Evolutionary conservation across 2,329 filamentous ascomycete species (phyloP), one percentile per base, ranked within the genome.

Genomic region (Colletotrichum sojae): DNA sequence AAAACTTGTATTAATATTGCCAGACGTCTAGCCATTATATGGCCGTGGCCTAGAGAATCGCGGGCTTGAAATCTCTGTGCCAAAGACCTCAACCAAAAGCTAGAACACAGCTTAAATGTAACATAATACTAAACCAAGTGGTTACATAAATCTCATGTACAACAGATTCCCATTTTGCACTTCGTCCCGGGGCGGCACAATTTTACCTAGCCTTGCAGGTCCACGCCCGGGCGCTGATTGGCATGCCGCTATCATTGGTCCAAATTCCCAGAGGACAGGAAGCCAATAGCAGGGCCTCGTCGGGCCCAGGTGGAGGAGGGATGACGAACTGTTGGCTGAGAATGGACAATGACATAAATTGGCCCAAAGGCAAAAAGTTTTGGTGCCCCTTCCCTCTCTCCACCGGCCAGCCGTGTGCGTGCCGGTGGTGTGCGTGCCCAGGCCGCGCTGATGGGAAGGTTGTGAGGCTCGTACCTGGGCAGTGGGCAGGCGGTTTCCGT

Each of bases 321-420:
- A 71, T 70, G 70, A 71, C 70, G 70, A 70, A 67, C 59, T 67
- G 70, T 71, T 70, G 70, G 70, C 61, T 60, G 56, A 58, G 53
- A 62, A 60, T 60, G 61, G 56, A 43, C 40, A 56, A 67, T 69
- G 65, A 69, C 69, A 71, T 69, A 54, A 65, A 54, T 46, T 58
- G 56, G 27, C 55, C 54, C 55, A 70, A 60, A 55, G 52, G 49
- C 31, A 36, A 36, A 56, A 69, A 69, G 61, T 62, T 66, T 60
- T 56, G 55, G 46, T 46, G 39, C 60, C 51, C 36, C 31, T 31
- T 25, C 20, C 59, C 31, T 45, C 40, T 31, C 59, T 48, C 49
- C 40, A 48, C 60, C 31, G 25, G 6, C 31, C 31, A 3, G 31
- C 43, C 40, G 39, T 55, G 27, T 25, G 27, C 52, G 36, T 36